Evolutionary conservation across 1,284 basidiomycete genomes (phyloP).

Genomic region (Gomphus bonarii): DNA sequence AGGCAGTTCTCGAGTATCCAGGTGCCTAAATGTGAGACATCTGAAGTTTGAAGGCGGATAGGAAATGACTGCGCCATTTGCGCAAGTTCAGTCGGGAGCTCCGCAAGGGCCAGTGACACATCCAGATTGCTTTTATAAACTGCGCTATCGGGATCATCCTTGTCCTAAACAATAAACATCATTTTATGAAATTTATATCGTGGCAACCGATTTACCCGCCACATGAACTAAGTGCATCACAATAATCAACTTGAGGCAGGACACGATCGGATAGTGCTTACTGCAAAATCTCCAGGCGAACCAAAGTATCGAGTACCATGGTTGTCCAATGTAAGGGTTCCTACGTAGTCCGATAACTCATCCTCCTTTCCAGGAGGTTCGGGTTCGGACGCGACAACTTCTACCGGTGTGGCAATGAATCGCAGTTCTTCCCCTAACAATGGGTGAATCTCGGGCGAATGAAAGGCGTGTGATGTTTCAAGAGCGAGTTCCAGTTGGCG

Average conservation of each 20-base stretch:
- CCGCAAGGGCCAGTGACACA: background rate
- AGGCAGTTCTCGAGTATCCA: conserved; percentile 9
- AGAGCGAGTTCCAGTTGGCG: conserved; percentile 6
- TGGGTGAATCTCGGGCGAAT: conserved; percentile 1
- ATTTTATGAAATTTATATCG: background rate
- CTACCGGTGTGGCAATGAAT: conserved; percentile 5
- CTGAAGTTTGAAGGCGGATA: background rate
- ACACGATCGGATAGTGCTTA: background rate
- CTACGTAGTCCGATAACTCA: conserved; percentile 1
- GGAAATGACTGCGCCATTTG: conserved; percentile 9
- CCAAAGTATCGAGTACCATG: conserved; percentile 7
- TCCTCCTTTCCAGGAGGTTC: background rate
- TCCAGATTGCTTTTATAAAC: background rate
- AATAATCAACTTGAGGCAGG: background rate
- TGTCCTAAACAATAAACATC: background rate
- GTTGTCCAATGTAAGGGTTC: conserved; percentile 3
- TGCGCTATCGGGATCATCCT: background rate
- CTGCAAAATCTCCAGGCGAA: conserved; percentile 3
- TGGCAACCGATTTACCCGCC: background rate
- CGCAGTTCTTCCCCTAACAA: conserved; percentile 3
- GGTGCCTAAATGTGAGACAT: background rate
- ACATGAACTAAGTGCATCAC: background rate
- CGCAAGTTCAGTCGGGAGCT: conserved; percentile 3
- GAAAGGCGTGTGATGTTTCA: background rate
- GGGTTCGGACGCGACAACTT: background rate